Conservation (phyloP, 2,329 filamentous ascomycete species). For the Claviceps digitariae region DNA sequence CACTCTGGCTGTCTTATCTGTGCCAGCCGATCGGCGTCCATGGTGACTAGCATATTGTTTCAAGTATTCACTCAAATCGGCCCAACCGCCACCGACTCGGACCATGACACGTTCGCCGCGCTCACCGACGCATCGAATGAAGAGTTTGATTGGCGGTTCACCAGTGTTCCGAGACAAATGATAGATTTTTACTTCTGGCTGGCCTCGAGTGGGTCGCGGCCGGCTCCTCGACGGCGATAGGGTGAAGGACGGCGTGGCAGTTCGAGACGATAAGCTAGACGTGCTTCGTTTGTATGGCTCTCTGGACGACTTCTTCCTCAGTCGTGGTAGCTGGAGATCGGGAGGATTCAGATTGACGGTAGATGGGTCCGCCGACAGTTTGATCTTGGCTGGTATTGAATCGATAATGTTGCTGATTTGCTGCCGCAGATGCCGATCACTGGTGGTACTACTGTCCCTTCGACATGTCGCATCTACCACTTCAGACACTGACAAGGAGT, state of each 20-base stretch:
- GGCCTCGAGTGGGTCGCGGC: conserved; percentile 33
- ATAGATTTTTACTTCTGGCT: conserved; percentile 78
- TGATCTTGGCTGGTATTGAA: conserved; percentile 67
- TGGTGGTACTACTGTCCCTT: conserved; percentile 24
- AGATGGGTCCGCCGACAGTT: conserved; percentile 45
- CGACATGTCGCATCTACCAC: conserved; percentile 12
- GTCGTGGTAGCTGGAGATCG: conserved; percentile 37
- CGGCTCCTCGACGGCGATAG: conserved; percentile 50
- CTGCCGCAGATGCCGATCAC: conserved; percentile 59
- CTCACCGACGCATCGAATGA: conserved; percentile 85
- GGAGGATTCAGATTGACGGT: conserved; percentile 43
- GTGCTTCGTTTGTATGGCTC: conserved; percentile 32
- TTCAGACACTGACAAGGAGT: conserved; percentile 22
- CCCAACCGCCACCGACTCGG: conserved; percentile 95
- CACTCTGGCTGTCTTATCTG: conserved; percentile 33
- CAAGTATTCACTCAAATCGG: conserved; percentile 86
- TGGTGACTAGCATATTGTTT: conserved; percentile 90
- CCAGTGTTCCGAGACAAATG: conserved; percentile 76
- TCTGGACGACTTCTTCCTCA: conserved; percentile 28
- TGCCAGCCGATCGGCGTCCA: conserved; percentile 48
- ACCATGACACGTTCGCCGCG: conserved; percentile 92
- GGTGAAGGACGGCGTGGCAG: conserved; percentile 53
- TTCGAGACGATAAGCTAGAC: conserved; percentile 41
- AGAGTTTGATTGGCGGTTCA: conserved; percentile 83
- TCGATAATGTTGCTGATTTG: conserved; percentile 70